Conservation (phyloP, 2,329 filamentous ascomycete species). For the Trichoderma pleuroti region DNA sequence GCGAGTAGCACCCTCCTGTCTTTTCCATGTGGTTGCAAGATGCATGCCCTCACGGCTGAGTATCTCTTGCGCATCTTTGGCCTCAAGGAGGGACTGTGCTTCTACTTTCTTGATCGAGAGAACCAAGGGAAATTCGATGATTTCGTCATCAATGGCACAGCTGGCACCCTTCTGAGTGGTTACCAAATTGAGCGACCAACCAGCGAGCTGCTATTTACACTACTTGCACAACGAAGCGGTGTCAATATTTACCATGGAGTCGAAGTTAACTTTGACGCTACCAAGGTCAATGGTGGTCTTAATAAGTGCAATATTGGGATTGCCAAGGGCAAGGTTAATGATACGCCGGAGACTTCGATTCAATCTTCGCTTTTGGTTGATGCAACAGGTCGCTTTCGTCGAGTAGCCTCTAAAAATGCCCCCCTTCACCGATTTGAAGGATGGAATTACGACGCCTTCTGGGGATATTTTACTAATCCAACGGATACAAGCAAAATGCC, state of each 20-base stretch:
- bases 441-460: not conserved
- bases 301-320: no score
- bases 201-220: no score
- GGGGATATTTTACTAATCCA: not conserved
- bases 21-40: slow-evolving; percentile 11
- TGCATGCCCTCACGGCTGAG: slow-evolving; percentile 4
- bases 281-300: no score
- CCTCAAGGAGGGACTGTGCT: slow-evolving; percentile 1
- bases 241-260: no score
- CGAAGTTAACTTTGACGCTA: no score
- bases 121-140: no score
- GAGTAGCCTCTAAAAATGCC: not conserved
- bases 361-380: not conserved
- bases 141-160: no score
- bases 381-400: not conserved
- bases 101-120: slow-evolving; percentile 3
- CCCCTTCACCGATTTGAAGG: not conserved
- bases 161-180: no score
- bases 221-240: no score
- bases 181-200: no score
- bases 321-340: no score
- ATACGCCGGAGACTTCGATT: not conserved
- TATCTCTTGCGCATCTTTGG: slow-evolving; percentile 14
- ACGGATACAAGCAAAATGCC: not conserved
- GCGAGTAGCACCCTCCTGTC: slow-evolving; percentile 5